Base-by-base conservation (phyloP, 352 stramenopile species). In the Pythium oligandrum region DNA sequence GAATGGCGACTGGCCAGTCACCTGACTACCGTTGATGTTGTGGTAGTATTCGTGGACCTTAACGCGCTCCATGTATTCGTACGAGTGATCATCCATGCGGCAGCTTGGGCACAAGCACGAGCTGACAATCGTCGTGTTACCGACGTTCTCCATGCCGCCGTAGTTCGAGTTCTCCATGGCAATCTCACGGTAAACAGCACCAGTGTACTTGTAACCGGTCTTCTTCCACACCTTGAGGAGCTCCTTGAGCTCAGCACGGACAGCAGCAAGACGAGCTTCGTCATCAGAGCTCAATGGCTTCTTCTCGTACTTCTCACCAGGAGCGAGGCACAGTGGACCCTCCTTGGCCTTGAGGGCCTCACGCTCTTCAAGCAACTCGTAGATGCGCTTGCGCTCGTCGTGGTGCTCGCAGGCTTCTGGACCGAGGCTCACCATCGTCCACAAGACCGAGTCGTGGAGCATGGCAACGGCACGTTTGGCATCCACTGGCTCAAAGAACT, bases 101-200 rank as follows among this genome's bases (percentile, higher is more conserved):
- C 75, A 86, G 50, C 75, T 88, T 4, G 79, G 79, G 51, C 75
- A 86, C 52, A 90, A 49, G 38, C 76, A 86, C 44, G 79, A 81
- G 59, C 73, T 86, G 36, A 90, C 77, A 51, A 90, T 90, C 33
- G 79, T 90, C 33, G 79, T 90, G 70, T 90, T 90, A 52, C 79
- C 79, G 9, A 90, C 79, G 57, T 90, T 90, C 53, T 90, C 79
- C 79, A 90, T 90, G 30, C 79, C 79, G 2, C 79, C 79, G 52
- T 90, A 90, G 67, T 90, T 86, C 53, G 77, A 88, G 62, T 90
- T 90, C 64, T 90, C 79, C 79, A 90, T 90, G 4, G 73, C 79
- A 50, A 90, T 90, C 61, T 90, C 79, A 40, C 79, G 79, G 64
- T 90, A 90, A 48, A 90, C 75, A 10, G 76, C 73, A 12, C 79